A percentile compares a stretch with the other conserved stretches of the same genome.
These are phyloP conservation scores for Alternaria consortialis DNA, from an alignment of 2,329 filamentous ascomycete genomes.

Conservation along the genomic window DNA sequence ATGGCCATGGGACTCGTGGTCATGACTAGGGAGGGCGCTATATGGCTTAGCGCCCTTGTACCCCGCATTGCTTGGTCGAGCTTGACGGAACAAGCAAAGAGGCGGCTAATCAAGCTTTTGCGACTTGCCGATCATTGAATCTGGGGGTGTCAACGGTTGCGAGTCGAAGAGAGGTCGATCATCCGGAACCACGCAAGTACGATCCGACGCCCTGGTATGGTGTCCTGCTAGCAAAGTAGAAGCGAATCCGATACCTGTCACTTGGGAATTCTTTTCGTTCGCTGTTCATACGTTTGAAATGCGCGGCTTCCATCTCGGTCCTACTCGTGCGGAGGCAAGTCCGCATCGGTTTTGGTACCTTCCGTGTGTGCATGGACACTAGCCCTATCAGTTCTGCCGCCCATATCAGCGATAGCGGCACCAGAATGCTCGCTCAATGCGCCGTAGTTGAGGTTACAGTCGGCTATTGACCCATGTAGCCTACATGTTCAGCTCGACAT, in stretches of 20 bases:
- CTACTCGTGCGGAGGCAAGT: background rate
- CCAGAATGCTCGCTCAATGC: background rate
- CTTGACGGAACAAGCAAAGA: conserved; percentile 3
- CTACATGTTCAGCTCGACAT: background rate
- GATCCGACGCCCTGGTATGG: background rate
- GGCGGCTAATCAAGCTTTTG: conserved; percentile 1
- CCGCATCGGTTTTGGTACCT: background rate
- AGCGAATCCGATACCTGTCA: background rate
- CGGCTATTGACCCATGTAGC: background rate
- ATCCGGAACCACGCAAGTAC: no score
- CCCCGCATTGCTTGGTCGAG: conserved; percentile 4
- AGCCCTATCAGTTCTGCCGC: background rate
- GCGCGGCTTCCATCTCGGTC: background rate
- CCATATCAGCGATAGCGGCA: background rate
- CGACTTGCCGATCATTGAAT: background rate
- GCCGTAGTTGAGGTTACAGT: background rate
- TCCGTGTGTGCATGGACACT: background rate
- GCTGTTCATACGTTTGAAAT: background rate
- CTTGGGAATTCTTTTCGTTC: background rate
- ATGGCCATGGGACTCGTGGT: background rate
- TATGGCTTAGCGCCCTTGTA: background rate
- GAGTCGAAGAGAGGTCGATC: background rate
- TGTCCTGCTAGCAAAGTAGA: background rate
- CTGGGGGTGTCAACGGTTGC: background rate
- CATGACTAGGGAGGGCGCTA: background rate